Evolutionary conservation across 1,284 basidiomycete species (phyloP).

Genomic region (Golubevia pallescens): DNA sequence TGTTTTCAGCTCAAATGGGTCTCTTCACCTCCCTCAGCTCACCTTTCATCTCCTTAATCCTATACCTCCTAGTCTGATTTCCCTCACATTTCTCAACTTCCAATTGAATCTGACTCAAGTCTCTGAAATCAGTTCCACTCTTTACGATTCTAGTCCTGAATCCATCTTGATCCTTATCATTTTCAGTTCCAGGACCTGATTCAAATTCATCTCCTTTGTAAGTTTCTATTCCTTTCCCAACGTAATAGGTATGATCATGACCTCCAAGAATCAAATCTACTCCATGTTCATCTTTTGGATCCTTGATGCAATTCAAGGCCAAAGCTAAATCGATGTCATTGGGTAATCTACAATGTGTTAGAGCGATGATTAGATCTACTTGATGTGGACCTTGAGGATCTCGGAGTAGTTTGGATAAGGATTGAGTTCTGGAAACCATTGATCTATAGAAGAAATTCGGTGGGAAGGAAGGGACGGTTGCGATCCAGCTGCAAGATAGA

Average conservation of each 20-base stretch:
- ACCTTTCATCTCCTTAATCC: constrained; percentile 75
- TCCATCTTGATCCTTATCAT: constrained; percentile 75
- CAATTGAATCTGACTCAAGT: constrained; percentile 77
- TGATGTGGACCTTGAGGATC: constrained; percentile 74
- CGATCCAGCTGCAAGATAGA: constrained; percentile 89
- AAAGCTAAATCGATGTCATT: constrained; percentile 70
- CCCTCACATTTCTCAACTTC: constrained; percentile 72
- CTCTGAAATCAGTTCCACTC: constrained; percentile 88
- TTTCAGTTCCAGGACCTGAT: constrained; percentile 74
- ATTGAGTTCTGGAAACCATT: constrained; percentile 73
- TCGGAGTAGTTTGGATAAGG: constrained; percentile 75
- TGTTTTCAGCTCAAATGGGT: neutral
- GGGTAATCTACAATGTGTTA: constrained; percentile 79
- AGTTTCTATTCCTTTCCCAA: constrained; percentile 74
- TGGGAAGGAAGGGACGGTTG: constrained; percentile 82
- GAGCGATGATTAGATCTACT: constrained; percentile 79
- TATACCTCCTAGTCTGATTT: constrained; percentile 73
- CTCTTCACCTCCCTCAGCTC: constrained; percentile 14
- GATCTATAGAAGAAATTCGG: constrained; percentile 74
- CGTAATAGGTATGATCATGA: constrained; percentile 87
- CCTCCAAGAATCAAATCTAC: constrained; percentile 85
- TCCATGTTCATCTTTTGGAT: constrained; percentile 71
- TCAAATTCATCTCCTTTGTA: constrained; percentile 77
- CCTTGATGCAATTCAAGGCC: constrained; percentile 70
- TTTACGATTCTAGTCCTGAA: constrained; percentile 71